Evolutionary conservation across 2,329 filamentous ascomycete species (phyloP), one percentile per base, ranked within the genome.

Genomic region (Pseudogymnoascus sp.): DNA sequence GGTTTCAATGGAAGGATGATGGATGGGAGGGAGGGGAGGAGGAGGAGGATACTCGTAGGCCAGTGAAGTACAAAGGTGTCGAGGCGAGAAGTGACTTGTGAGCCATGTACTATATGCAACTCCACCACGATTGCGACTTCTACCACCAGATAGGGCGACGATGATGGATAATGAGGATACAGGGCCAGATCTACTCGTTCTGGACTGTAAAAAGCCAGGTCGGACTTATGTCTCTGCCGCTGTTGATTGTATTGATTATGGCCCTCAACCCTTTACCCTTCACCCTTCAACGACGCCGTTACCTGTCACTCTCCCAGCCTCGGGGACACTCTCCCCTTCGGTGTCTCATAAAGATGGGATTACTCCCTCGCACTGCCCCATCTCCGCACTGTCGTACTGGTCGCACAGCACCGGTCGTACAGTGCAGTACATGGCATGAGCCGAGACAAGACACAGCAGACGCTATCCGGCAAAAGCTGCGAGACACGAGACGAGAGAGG

Each of bases 1-100:
- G 45, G 45, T 52, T 49, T 55, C 49, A 55, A 55, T 55, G 49
- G 49, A 55, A 55, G 25, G 45, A 52, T 52, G 49, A 33, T 21
- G 38, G 38, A 38, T 18, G 38, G 43, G 41, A 23, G 21, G 4
- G 45, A 16, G 49, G 28, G 21, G 5, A 31, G 14, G 28, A 31
- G 28, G 28, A 23, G 21, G 21, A 3, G 21, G 28, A 31, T 31
- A 31, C 8, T 33, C 25, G 25, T 33, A 23, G 35, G 37, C 4
- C 14, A 31, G n/a, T 25, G 18, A 16, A 25, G 40, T 52, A 52
- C 45, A 55, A 55, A 55, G 16, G 28, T 11, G 8, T 55, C 49
- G 49, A 55, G 49, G 28, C 49, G 49, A 55, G 49, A 55, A 55
- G 49, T 55, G 49, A 55, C 49, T 12, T 55, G 9, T 31, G 49